phyloP scores from a whole-genome alignment of 192 early-diverging fungal species.

The Gonapodya prolifera region DNA sequence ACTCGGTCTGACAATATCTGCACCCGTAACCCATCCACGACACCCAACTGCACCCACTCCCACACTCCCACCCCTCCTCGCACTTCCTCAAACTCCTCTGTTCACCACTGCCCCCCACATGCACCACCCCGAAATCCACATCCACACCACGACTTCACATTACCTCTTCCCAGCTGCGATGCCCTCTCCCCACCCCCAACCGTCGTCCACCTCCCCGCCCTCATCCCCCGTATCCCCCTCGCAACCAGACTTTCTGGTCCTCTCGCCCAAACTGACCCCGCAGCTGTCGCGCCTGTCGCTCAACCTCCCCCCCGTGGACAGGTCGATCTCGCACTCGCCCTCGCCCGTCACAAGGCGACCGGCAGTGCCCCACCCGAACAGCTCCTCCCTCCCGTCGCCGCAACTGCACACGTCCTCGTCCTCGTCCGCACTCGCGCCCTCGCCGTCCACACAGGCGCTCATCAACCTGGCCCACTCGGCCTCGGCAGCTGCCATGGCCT shows the following conservation, averaged over 20 bases:
- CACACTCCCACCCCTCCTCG: background rate
- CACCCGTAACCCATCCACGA: background rate
- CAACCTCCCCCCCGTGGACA: background rate
- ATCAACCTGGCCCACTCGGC: too few species aligned
- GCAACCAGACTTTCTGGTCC: background rate
- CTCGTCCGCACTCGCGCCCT: background rate
- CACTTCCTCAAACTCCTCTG: background rate
- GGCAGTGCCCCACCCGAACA: background rate
- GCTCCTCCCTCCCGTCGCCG: background rate
- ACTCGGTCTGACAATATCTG: too few species aligned
- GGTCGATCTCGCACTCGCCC: background rate
- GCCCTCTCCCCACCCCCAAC: background rate
- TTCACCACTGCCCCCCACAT: background rate
- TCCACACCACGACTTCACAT: background rate
- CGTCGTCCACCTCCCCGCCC: background rate
- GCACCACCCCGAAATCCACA: background rate
- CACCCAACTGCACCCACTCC: background rate
- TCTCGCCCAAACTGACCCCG: background rate
- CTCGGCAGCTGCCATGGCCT: too few species aligned
- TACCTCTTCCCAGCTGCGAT: background rate
- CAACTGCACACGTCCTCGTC: background rate
- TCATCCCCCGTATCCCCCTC: background rate
- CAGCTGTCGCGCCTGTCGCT: background rate
- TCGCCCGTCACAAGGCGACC: background rate
- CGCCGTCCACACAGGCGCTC: background rate